Conservation (phyloP, 2,329 filamentous ascomycete genomes). For the Colletotrichum trifolii region DNA sequence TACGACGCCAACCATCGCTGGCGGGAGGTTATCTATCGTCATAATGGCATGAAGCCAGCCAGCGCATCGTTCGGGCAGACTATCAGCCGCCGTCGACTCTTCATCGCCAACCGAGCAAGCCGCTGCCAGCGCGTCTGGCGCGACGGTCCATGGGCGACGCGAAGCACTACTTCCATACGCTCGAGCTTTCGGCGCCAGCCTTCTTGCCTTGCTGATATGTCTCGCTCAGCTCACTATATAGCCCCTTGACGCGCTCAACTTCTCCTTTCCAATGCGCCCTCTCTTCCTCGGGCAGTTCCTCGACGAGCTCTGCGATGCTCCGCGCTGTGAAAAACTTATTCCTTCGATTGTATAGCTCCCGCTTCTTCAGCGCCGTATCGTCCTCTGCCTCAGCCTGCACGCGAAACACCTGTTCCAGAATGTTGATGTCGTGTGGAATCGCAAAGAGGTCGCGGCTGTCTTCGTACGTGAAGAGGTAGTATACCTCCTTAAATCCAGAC, state of each 20-base stretch:
- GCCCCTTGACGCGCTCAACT: slow-evolving; percentile 58
- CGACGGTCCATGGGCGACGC: not conserved
- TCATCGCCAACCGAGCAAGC: not conserved
- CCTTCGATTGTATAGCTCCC: slow-evolving; percentile 63
- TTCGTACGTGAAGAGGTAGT: slow-evolving; percentile 69
- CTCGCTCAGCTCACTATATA: slow-evolving; percentile 59
- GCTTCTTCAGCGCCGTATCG: slow-evolving; percentile 48
- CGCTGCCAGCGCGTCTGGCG: not conserved
- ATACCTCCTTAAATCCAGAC: slow-evolving; percentile 67
- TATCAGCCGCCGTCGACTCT: slow-evolving; percentile 8
- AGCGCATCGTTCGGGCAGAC: too few relatives aligned
- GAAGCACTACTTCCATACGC: slow-evolving; percentile 57
- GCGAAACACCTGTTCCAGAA: slow-evolving; percentile 65
- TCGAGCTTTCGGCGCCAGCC: slow-evolving; percentile 54
- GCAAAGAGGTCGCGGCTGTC: slow-evolving; percentile 66
- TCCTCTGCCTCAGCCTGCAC: slow-evolving; percentile 54
- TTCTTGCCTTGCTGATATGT: slow-evolving; percentile 62
- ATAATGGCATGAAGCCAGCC: too few relatives aligned
- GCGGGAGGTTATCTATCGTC: too few relatives aligned
- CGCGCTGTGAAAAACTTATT: slow-evolving; percentile 66
- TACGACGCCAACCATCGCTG: too few relatives aligned
- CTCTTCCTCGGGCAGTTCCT: slow-evolving; percentile 49
- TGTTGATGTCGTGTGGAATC: slow-evolving; percentile 69
- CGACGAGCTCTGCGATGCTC: slow-evolving; percentile 55
- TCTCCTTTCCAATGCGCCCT: slow-evolving; percentile 49